Conservation (phyloP, 2,329 filamentous ascomycete genomes). For the Stagonosporopsis tanaceti region DNA sequence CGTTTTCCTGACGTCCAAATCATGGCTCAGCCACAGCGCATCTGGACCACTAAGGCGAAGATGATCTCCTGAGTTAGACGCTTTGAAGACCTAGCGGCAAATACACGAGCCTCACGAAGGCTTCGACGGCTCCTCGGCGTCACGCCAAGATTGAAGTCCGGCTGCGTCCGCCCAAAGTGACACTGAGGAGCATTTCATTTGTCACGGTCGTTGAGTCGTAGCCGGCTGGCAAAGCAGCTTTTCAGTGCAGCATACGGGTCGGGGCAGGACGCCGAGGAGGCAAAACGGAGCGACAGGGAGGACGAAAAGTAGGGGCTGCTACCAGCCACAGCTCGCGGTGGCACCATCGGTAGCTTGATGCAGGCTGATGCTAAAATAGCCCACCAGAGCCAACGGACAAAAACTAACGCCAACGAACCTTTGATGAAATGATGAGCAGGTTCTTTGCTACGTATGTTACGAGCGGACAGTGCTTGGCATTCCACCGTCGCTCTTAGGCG, state of each 20-base stretch:
- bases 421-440: constrained; percentile 2
- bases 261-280: constrained; percentile 1
- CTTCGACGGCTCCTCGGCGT: constrained; percentile 8
- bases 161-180: neutral
- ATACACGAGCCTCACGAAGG: constrained; percentile 21
- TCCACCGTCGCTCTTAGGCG: neutral
- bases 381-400: constrained; percentile 2
- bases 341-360: constrained; percentile 3
- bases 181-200: neutral
- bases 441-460: neutral
- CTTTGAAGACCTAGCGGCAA: constrained; percentile 1
- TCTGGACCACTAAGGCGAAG: constrained; percentile 20
- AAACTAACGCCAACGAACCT: neutral
- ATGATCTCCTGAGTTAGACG: constrained; percentile 21
- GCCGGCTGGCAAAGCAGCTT: neutral
- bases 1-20: constrained; percentile 3
- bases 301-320: constrained; percentile 4
- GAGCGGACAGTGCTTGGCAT: neutral
- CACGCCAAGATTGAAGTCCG: constrained; percentile 1
- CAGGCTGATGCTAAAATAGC: constrained; percentile 16
- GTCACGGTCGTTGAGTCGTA: constrained; percentile 3
- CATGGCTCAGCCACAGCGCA: constrained; percentile 29
- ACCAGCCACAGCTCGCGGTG: constrained; percentile 14
- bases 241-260: neutral
- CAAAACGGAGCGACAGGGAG: neutral